Base-by-base conservation (phyloP, 352 stramenopile species). In the Phytophthora constricta region DNA sequence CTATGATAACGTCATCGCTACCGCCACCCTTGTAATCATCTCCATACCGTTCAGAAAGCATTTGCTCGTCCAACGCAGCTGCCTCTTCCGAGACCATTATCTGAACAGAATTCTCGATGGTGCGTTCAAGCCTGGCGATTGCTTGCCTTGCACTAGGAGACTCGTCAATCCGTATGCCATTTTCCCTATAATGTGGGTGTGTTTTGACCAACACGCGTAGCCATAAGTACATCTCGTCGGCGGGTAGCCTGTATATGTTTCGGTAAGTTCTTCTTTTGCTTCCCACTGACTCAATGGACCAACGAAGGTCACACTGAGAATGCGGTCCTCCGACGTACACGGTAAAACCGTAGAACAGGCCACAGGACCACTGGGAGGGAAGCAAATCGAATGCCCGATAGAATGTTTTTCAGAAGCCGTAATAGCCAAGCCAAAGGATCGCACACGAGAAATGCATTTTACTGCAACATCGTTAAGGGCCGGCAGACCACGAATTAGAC, bases 401-500 rank as follows among this genome's bases (percentile, higher is more conserved):
- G 10, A 10, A 52, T 52, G 46, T 13, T 52, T 52, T 37, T 23
- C 46, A 37, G 46, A 52, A 5, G 31, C 9, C 14, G 25, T 22
- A 22, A 39, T 37, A 22, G 27, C 25, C 16, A 52, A 8, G 3
- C 46, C 46, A 39, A 52, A 52, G 11, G 22, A 52, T 3, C 46
- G 22, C 27, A 52, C 25, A 22, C 22, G 46, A 4, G 46, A 23
- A 19, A 52, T 52, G 17, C 46, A 52, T 14, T 52, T 52, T 33
- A 16, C 25, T 5, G 46, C 48, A 25, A 56, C 17, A 33, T 43
- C 11, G 14, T 45, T 42, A 9, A 37, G 34, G 1, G 34, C 26
- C 4, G 42, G 31, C 14, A 51, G 11, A 26, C n/a, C 19, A 4
- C 53, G 16, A 5, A 28, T 13, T 19, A 25, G 42, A 10, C 49